Conservation (phyloP, 257 asterid species). For the Mentha longifolia region DNA sequence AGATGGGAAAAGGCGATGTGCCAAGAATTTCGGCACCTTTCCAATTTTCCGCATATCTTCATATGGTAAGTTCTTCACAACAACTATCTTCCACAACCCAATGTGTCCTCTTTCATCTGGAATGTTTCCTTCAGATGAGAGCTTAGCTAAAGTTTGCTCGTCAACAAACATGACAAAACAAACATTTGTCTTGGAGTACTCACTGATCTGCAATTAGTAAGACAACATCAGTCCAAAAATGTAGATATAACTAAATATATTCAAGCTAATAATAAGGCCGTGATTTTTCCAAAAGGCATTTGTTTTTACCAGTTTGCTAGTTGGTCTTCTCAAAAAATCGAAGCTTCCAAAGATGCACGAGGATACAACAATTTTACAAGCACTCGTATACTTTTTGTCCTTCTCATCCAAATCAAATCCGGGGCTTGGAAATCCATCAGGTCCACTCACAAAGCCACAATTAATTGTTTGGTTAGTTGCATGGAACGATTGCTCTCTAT, state of each 20-base stretch:
- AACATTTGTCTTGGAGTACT: conserved; percentile 76
- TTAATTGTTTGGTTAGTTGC: conserved; percentile 76
- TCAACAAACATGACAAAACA: conserved; percentile 95
- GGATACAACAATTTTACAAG: conserved; percentile 70
- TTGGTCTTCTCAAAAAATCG: conserved; percentile 86
- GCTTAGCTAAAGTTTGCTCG: conserved; percentile 70
- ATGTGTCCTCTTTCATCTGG: conserved; percentile 74
- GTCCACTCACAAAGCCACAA: conserved; percentile 84
- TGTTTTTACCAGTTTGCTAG: conserved; percentile 77
- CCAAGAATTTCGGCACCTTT: conserved; percentile 87
- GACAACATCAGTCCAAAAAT: conserved; percentile 28
- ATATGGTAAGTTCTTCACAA: conserved; percentile 78
- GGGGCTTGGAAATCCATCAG: conserved; percentile 58
- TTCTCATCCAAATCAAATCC: conserved; percentile 82
- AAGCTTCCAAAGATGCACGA: conserved; percentile 97
- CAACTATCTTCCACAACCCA: conserved; percentile 86
- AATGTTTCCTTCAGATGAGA: conserved; percentile 66
- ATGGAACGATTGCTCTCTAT: conserved; percentile 72
- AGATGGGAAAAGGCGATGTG: conserved; percentile 94
- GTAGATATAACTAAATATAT: neutral
- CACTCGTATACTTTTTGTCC: conserved; percentile 64
- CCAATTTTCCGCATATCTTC: conserved; percentile 85
- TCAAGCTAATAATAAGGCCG: conserved; percentile 8
- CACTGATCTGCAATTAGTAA: conserved; percentile 68
- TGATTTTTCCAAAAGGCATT: conserved; percentile 10